Base-by-base conservation (phyloP, 371 early-diverging fungal species). In the Mortierella sp. region DNA sequence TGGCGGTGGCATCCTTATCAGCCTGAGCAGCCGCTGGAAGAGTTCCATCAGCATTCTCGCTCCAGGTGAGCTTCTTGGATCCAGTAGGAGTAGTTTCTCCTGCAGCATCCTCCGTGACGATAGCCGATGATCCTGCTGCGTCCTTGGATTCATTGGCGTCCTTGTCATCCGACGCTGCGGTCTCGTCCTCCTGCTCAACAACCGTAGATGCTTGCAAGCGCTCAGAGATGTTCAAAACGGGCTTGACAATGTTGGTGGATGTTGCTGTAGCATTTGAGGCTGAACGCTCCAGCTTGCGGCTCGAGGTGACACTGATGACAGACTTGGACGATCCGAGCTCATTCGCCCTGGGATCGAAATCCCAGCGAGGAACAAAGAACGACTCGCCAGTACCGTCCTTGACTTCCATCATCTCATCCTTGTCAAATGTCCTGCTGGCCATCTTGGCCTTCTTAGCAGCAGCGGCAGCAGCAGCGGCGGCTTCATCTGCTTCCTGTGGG, bases 351-450 rank as follows among this genome's bases (percentile, higher is more conserved):
- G 86, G 86, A 26, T 86, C 86, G 19, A 79, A 34, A 31, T 86
- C 82, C 86, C 86, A 86, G 14, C 82, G 82, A 54, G 86, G 86
- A 11, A 86, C 78, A 77, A 86, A 86, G 75, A 86, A 86, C 19
- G 86, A 81, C 44, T 86, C 86, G 34, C 86, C 86, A 14, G 79
- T 77, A 8, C 79, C 86, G 53, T 86, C 86, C 31, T 79, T 81
- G 28, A 86, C 82, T 37, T 86, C 86, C 26, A 86, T 86, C 86
- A 86, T 86, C 69, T 86, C 86, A 26, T 86, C 86, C 72, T 86
- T 86, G 73, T 86, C 86, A 64, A 86, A 86, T 6, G 86, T 86
- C 51, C 86, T 75, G 71, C 86, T 86, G 77, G 86, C 77, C 69
- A 71, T 69, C 43, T 72, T 78, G 24, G 76, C 76, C 53, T 81